Evolutionary conservation across 495 filamentous ascomycete genomes (phyloP).

Genomic region (Penicillium atrosanguineum): DNA sequence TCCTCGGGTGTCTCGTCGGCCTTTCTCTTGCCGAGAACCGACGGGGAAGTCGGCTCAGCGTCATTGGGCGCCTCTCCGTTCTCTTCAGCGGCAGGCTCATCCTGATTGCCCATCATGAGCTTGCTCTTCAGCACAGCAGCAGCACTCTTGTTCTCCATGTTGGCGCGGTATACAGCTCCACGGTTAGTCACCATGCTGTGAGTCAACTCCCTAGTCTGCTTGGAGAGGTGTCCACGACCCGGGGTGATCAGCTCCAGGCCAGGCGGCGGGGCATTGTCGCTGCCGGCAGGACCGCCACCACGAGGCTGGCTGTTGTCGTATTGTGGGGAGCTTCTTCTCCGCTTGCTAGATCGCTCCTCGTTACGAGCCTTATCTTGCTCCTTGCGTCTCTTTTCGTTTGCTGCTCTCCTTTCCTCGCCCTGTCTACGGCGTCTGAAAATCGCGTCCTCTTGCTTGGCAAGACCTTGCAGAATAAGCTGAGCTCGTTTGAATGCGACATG

Average conservation of each 20-base stretch:
- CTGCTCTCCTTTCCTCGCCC: slow-evolving; percentile 76
- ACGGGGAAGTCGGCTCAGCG: slow-evolving; percentile 34
- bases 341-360: slow-evolving; percentile 45
- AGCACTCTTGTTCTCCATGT: slow-evolving; percentile 89
- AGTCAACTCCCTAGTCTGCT: slow-evolving; percentile 63
- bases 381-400: slow-evolving; percentile 73
- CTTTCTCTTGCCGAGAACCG: slow-evolving; percentile 61
- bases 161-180: slow-evolving; percentile 69
- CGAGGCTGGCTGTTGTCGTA: slow-evolving; percentile 36
- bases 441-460: slow-evolving; percentile 92
- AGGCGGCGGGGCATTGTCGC: slow-evolving; percentile 38
- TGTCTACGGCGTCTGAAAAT: slow-evolving; percentile 87
- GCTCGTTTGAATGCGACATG: slow-evolving; percentile 82
- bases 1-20: slow-evolving; percentile 57
- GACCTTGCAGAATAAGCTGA: slow-evolving; percentile 81
- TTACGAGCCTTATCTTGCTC: slow-evolving; percentile 58
- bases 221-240: slow-evolving; percentile 54
- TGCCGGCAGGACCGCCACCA: slow-evolving; percentile 25
- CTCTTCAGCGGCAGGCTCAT: slow-evolving; percentile 15
- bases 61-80: slow-evolving; percentile 20
- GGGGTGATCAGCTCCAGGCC: slow-evolving; percentile 60
- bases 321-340: slow-evolving; percentile 44
- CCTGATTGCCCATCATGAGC: slow-evolving; percentile 52
- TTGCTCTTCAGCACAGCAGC: slow-evolving; percentile 85
- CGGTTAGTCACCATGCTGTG: slow-evolving; percentile 87